Percentiles rank a stretch among this genome's conserved stretches.
phyloP scores from a whole-genome alignment of 1,284 basidiomycete species.

The Xanthoconium separans region DNA sequence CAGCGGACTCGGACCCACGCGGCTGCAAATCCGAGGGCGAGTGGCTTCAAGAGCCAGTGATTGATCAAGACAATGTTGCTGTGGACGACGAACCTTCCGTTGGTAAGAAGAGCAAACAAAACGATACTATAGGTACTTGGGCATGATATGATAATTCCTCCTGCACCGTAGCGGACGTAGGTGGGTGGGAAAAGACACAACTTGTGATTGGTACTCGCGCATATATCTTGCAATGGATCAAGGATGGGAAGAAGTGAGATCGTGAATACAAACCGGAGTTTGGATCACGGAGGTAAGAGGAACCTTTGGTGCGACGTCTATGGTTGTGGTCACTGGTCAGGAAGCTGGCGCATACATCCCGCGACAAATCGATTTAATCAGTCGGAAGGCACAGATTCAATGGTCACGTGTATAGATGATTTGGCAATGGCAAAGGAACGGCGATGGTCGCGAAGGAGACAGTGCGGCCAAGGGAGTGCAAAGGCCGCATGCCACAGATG shows the following conservation, averaged over 20 bases:
- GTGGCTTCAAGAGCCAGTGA: too few relatives aligned
- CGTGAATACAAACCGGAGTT: conserved; percentile 41
- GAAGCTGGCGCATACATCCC: conserved; percentile 67
- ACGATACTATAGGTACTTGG: conserved; percentile 49
- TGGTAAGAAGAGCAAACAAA: too few relatives aligned
- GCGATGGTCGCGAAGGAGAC: conserved; percentile 21
- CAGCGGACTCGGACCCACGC: too few relatives aligned
- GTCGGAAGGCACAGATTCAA: too few relatives aligned
- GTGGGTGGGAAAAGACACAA: not conserved
- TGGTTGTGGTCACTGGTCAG: conserved; percentile 53
- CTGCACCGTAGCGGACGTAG: conserved; percentile 63
- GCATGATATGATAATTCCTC: conserved; percentile 73
- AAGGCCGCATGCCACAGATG: conserved; percentile 9
- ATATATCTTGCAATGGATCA: conserved; percentile 78
- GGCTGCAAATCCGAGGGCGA: too few relatives aligned
- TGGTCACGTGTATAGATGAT: conserved; percentile 23
- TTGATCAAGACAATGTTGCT: too few relatives aligned
- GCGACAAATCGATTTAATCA: conserved; percentile 8
- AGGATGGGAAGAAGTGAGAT: conserved; percentile 27
- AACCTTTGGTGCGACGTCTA: conserved; percentile 59
- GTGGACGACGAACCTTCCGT: too few relatives aligned
- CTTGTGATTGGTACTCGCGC: conserved; percentile 45
- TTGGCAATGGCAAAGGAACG: not conserved
- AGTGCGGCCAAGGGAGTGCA: not conserved
- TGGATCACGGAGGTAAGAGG: conserved; percentile 4